Percentiles rank a stretch among this genome's conserved stretches.
phyloP scores from a whole-genome alignment of 345 rosid species.

The Hirschfeldia incana region DNA sequence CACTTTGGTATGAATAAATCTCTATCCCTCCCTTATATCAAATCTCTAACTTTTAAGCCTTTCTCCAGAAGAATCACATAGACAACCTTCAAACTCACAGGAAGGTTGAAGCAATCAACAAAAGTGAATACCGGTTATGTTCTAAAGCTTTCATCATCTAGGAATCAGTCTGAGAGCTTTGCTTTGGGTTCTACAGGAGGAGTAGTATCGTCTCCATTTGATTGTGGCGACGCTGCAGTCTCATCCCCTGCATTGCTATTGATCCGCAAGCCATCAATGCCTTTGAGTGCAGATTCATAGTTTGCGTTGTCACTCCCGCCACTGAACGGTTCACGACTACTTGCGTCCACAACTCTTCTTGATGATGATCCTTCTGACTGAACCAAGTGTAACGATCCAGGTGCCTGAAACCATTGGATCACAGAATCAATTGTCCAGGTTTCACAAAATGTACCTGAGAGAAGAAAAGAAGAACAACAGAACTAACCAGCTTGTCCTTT shows the following conservation, averaged over 20 bases:
- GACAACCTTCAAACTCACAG: conserved; percentile 1
- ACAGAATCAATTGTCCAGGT: neutral
- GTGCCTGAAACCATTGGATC: conserved; percentile 43
- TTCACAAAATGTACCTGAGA: neutral
- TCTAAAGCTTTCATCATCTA: neutral
- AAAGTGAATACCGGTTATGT: conserved; percentile 11
- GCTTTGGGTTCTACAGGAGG: conserved; percentile 11
- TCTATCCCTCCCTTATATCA: neutral
- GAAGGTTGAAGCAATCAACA: conserved; percentile 3
- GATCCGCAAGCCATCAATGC: conserved; percentile 61
- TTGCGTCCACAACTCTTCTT: conserved; percentile 55
- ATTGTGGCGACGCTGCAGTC: conserved; percentile 13
- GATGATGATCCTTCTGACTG: conserved; percentile 63
- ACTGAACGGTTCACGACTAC: conserved; percentile 60
- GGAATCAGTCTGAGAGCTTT: conserved; percentile 29
- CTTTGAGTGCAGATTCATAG: conserved; percentile 62
- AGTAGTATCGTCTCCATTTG: conserved; percentile 29
- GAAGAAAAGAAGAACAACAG: neutral
- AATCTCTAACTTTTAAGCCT: conserved; percentile 3
- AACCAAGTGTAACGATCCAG: conserved; percentile 57
- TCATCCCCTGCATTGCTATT: conserved; percentile 40
- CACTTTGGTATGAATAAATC: neutral
- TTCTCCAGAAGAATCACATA: conserved; percentile 34
- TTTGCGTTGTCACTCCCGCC: conserved; percentile 46
- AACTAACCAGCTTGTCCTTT: conserved; percentile 28